Conservation (phyloP, 371 early-diverging fungal species). For the Phascolomyces articulosus region DNA sequence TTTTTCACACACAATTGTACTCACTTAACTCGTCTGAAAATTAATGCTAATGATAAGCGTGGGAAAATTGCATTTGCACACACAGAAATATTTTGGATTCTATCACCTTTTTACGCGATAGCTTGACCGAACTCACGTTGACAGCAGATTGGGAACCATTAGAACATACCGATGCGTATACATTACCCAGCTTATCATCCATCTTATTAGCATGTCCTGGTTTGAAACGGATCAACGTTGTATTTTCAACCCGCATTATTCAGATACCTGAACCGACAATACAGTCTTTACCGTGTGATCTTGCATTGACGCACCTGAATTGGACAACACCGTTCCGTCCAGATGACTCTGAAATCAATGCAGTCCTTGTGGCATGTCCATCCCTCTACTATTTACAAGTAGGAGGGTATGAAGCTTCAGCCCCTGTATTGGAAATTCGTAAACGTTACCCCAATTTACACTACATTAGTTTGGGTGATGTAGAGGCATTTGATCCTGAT, state of each 20-base stretch:
- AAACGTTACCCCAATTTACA: background rate
- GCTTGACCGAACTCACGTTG: background rate
- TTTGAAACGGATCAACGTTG: background rate
- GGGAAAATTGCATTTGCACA: constrained; percentile 7
- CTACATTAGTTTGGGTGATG: constrained; percentile 1
- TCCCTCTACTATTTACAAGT: background rate
- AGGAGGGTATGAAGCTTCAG: background rate
- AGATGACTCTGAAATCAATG: background rate
- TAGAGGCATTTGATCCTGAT: background rate
- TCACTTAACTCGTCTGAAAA: background rate
- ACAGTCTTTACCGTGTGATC: background rate
- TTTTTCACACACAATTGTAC: background rate
- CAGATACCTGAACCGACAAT: background rate
- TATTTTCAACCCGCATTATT: background rate
- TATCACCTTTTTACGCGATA: background rate
- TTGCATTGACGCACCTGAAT: background rate
- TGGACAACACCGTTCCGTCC: background rate
- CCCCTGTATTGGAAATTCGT: background rate
- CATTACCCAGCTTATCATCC: background rate
- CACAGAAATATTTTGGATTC: background rate
- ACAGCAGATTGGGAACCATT: background rate
- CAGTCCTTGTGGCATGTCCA: background rate
- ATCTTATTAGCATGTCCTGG: background rate
- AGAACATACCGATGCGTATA: background rate
- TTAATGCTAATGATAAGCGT: constrained; percentile 3